These are phyloP conservation scores for Misopates orontium DNA, from an alignment of 257 asterid genomes.

Conservation along the genomic window DNA sequence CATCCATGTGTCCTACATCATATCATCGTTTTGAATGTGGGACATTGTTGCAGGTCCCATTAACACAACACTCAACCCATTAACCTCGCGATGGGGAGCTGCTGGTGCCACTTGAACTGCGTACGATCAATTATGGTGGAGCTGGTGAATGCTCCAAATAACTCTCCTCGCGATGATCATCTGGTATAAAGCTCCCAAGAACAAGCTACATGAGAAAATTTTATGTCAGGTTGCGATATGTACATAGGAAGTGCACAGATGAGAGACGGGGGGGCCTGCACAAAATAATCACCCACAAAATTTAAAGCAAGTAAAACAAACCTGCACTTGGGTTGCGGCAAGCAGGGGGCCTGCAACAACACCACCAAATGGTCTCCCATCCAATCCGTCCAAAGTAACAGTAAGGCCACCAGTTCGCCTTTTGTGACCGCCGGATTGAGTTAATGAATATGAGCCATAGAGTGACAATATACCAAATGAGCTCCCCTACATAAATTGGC, in stretches of 20 bases:
- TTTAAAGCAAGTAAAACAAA: conserved; percentile 22
- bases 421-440: conserved; percentile 20
- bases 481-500: conserved; percentile 19
- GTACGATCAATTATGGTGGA: conserved; percentile 39
- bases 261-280: too few species aligned
- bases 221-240: neutral
- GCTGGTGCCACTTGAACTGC: conserved; percentile 38
- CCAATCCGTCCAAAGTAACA: conserved; percentile 26
- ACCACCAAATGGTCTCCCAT: conserved; percentile 29
- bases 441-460: conserved; percentile 26
- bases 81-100: conserved; percentile 55
- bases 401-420: conserved; percentile 30
- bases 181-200: conserved; percentile 55
- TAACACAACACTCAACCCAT: too few species aligned
- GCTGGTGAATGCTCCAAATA: conserved; percentile 38
- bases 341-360: conserved; percentile 26
- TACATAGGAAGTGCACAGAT: neutral
- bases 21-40: too few species aligned
- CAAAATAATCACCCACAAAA: neutral
- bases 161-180: conserved; percentile 40
- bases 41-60: too few species aligned
- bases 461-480: conserved; percentile 25
- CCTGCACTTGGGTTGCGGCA: conserved; percentile 35
- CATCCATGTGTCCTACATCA: too few species aligned
- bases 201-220: conserved; percentile 40